Base-by-base conservation (phyloP, 2,329 filamentous ascomycete genomes). In the Fusarium clavum region DNA sequence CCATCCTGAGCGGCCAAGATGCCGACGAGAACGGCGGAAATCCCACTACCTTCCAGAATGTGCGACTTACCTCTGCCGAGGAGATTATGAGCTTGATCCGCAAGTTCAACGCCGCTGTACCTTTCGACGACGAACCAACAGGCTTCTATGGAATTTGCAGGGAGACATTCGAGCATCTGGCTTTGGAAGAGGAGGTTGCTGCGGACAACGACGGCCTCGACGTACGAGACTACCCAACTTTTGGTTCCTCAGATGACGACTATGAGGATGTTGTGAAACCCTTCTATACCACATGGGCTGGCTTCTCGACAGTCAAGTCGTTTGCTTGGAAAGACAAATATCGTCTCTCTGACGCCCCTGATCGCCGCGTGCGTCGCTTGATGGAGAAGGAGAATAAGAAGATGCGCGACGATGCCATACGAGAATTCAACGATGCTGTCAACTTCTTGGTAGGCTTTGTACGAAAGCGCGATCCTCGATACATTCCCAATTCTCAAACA, bases 351-450 rank as follows among this genome's bases (percentile, higher is more conserved):
- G 94, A 98, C 73, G 95, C 94, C 2, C 94, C 94, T 2, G 95
- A 99, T 80, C 90, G 96, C 53, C 88, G 91, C 40, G 86, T 93
- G 18, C 90, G 95, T 54, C 88, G 96, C 32, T 76, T 93, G 41
- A 97, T 98, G 90, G 96, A 98, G 77, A 98, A 97, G 80, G 95
- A 98, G 78, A 99, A 99, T 79, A 92, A 90, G 73, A 92, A 92
- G 69, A 81, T 91, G 25, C 88, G 96, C 55, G 94, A 98, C 22
- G 92, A 95, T 56, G 94, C 90, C 5, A 88, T 92, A 13, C 88
- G 91, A 59, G 93, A 97, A 71, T 98, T 97, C 82, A 98, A 98
- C 79, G 94, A 97, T 65, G 92, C 94, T 5, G 94, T 99, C 30
- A 85, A 93, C 60, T 92, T 94, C 9, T 85, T 99, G 14, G 92